A percentile compares a stretch with the other conserved stretches of the same genome.
These are phyloP conservation scores for Rubus parviflorus DNA, from an alignment of 306 rosid species.

Conservation along the genomic window DNA sequence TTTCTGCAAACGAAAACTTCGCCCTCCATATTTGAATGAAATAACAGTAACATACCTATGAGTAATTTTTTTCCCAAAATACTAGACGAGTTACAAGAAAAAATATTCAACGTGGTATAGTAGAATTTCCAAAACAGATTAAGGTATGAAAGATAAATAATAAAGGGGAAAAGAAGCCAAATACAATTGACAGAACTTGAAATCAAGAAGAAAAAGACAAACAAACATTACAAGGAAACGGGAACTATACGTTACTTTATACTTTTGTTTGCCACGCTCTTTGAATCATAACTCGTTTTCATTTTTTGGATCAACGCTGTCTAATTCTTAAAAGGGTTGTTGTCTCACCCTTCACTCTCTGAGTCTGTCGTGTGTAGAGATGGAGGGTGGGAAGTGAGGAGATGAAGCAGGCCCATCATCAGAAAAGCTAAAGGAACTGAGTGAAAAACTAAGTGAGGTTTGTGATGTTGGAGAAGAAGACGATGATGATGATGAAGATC, in stretches of 20 bases:
- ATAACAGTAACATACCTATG: too few relatives aligned
- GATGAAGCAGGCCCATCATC: slow-evolving; percentile 73
- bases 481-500: slow-evolving; percentile 16
- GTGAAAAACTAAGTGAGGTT: slow-evolving; percentile 37
- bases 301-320: background rate
- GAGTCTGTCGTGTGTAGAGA: slow-evolving; percentile 15
- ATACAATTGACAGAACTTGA: background rate
- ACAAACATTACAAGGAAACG: background rate
- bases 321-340: background rate
- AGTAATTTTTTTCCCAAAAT: too few relatives aligned
- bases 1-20: too few relatives aligned
- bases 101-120: too few relatives aligned
- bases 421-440: slow-evolving; percentile 33
- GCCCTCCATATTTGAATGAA: too few relatives aligned
- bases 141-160: too few relatives aligned
- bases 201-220: background rate
- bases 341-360: background rate
- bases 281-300: background rate
- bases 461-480: slow-evolving; percentile 37
- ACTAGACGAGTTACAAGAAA: too few relatives aligned
- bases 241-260: background rate
- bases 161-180: too few relatives aligned
- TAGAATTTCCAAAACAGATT: too few relatives aligned
- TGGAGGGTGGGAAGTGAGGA: slow-evolving; percentile 63
- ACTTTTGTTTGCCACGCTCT: background rate